phyloP scores from a whole-genome alignment of 2,329 filamentous ascomycete species.

The Trichoderma brevicompactum region DNA sequence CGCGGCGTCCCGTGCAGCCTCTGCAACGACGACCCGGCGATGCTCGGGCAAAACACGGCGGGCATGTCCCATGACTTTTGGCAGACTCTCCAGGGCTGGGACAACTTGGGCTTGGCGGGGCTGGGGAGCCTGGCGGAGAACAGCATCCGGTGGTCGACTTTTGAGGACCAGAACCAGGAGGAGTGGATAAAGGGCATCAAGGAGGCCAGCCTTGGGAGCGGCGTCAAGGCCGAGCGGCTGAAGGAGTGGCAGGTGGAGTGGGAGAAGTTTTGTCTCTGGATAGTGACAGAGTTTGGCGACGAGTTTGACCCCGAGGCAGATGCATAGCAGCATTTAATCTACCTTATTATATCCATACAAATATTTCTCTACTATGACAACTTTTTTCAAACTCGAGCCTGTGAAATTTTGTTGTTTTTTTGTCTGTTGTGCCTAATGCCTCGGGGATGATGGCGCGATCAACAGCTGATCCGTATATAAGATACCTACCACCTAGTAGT shows the following conservation, averaged over 20 bases:
- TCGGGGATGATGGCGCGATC: no score
- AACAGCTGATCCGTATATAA: no score
- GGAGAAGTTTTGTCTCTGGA: conserved; percentile 90
- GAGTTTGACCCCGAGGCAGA: conserved; percentile 57
- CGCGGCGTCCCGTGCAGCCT: conserved; percentile 83
- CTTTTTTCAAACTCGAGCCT: no score
- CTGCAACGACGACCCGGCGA: conserved; percentile 88
- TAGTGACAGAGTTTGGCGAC: conserved; percentile 74
- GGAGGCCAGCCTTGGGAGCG: conserved; percentile 71
- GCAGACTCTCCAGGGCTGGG: conserved; percentile 89
- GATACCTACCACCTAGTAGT: no score
- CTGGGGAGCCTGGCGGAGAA: conserved; percentile 89
- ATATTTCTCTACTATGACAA: no score
- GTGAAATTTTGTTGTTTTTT: no score
- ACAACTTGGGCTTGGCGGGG: conserved; percentile 86
- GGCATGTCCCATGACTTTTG: conserved; percentile 93
- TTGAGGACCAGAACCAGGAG: conserved; percentile 74
- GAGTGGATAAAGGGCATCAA: conserved; percentile 76
- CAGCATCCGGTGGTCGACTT: conserved; percentile 85
- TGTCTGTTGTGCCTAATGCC: no score
- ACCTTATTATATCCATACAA: no score
- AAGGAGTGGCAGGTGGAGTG: conserved; percentile 80
- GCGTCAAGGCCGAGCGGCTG: conserved; percentile 72
- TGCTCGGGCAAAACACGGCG: conserved; percentile 79
- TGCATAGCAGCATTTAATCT: background rate